Evolutionary conservation across 2,329 filamentous ascomycete genomes (phyloP), one percentile per base, ranked within the genome.

Genomic region (Fusarium mundagurra): DNA sequence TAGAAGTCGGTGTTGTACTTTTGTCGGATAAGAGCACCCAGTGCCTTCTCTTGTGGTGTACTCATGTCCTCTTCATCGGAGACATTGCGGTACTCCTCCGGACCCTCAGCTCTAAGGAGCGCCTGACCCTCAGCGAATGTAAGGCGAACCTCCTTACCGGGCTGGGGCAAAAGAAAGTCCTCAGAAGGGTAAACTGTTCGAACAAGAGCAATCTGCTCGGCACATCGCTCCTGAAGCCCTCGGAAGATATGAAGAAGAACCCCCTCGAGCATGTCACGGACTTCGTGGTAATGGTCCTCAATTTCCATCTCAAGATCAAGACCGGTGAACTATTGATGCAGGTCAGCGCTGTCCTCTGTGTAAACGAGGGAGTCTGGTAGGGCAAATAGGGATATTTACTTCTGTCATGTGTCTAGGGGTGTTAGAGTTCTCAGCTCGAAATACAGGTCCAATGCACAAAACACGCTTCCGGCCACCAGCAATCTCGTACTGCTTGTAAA

Each of bases 1-100:
- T 98, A 98, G 86, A 98, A 98, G 85, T 99, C 96, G 69, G 95
- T 96, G 81, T 93, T 90, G 88, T 93, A 98, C 85, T 98, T 98
- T 78, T 94, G 89, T 65, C 94, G 92, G 75, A 98, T 91, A 54
- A 98, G 88, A 33, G 91, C 92, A 66, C 96, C 96, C 14, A 98
- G 91, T n/a, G 92, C 93, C 85, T 95, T 95, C 83, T 96, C 94
- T 80, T 96, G 92, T 1, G 93, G 91, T 1, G 93, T 96, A 80
- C 85, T 89, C 86, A 96, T 91, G 79, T 96, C 94, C 80, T 96
- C 93, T 71, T 93, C 91, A 80, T 96, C 93, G 41, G 85, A 85
- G 39, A 95, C 91, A 77, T 95, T 90, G 75, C 83, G 83, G 82
- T 85, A 92, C 79, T 94, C 92, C 64, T 86, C 84, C 6, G 90